Conservation (phyloP, 805 yeast genomes). For the Candida hispaniensis region DNA sequence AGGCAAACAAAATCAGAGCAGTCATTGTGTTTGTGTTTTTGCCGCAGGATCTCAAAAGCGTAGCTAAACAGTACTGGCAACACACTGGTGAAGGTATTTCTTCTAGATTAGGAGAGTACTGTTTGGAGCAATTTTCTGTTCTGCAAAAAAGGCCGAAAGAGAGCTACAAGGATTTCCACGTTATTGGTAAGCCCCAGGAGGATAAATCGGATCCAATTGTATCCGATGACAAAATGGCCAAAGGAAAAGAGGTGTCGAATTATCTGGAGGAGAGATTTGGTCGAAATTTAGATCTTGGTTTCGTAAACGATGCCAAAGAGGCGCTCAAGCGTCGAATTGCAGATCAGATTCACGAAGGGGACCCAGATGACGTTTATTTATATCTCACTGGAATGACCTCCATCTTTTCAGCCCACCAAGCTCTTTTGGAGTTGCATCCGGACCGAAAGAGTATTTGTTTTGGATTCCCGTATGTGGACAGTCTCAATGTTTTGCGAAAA, state of each 20-base stretch:
- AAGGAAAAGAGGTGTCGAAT: constrained; percentile 39
- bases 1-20: constrained; percentile 43
- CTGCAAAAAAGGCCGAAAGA: constrained; percentile 27
- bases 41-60: constrained; percentile 43
- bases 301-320: constrained; percentile 62
- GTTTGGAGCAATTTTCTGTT: constrained; percentile 41
- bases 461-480: constrained; percentile 95
- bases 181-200: constrained; percentile 11
- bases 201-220: constrained; percentile 18
- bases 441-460: constrained; percentile 58
- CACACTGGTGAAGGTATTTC: constrained; percentile 96
- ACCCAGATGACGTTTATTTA: constrained; percentile 60
- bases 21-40: constrained; percentile 72
- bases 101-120: constrained; percentile 79
- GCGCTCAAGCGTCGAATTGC: constrained; percentile 69
- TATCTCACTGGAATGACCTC: constrained; percentile 92
- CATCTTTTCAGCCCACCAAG: constrained; percentile 67
- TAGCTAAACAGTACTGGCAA: constrained; percentile 90
- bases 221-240: background rate
- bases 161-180: constrained; percentile 3
- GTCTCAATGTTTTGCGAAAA: constrained; percentile 70
- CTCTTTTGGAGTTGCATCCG: constrained; percentile 22
- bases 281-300: constrained; percentile 68
- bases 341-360: constrained; percentile 42
- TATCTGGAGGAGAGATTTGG: constrained; percentile 88